Percentiles rank a stretch among this genome's conserved stretches.
phyloP scores from a whole-genome alignment of 2,329 filamentous ascomycete species.

The Fusarium floridanum region DNA sequence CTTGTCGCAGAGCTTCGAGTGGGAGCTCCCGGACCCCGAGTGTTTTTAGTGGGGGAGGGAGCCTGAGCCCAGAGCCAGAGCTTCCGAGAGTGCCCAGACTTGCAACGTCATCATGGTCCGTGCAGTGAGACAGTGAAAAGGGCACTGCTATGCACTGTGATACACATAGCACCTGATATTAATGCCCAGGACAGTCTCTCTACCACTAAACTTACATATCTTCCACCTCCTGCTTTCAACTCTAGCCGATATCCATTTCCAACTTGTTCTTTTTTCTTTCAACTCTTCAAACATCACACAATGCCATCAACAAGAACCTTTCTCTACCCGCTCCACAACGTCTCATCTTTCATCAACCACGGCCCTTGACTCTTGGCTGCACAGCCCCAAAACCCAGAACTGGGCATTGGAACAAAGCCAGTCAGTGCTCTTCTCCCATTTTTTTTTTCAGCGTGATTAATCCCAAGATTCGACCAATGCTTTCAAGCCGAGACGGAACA shows the following conservation, averaged over 20 bases:
- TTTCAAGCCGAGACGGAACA: slow-evolving; percentile 1
- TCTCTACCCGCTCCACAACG: not conserved
- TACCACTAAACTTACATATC: not conserved
- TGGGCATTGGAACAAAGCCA: slow-evolving; percentile 16
- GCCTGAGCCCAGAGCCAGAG: not conserved
- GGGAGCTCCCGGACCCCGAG: not conserved
- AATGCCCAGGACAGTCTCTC: not conserved
- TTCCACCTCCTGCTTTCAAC: not conserved
- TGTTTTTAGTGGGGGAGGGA: not conserved
- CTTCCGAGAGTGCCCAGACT: not conserved
- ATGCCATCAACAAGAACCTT: not conserved
- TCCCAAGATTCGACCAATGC: not conserved
- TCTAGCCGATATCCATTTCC: not conserved
- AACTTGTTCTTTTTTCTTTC: not conserved
- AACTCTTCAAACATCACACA: not conserved
- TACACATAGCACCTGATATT: not conserved
- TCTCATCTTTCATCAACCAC: not conserved
- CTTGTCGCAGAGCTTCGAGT: not conserved
- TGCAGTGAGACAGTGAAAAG: not conserved
- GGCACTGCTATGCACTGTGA: not conserved
- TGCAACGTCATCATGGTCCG: not conserved
- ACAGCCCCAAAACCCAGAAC: slow-evolving; percentile 29
- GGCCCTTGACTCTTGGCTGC: slow-evolving; percentile 32
- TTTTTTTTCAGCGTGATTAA: slow-evolving; percentile 3
- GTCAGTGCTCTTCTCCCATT: slow-evolving; percentile 10